phyloP scores from a whole-genome alignment of 2,329 filamentous ascomycete genomes.

The Talaromyces sp. region DNA sequence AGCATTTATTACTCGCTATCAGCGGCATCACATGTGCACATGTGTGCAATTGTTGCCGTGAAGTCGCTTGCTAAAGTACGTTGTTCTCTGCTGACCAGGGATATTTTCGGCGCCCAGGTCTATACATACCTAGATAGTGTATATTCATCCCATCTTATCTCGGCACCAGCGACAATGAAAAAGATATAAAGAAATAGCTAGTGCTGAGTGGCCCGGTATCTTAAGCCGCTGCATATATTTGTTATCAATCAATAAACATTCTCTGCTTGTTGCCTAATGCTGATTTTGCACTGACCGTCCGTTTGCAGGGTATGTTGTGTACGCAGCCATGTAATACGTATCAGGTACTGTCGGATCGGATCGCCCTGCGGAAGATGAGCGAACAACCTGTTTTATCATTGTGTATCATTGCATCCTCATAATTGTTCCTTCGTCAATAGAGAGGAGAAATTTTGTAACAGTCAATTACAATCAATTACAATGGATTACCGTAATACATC shows the following conservation, averaged over 20 bases:
- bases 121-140: not conserved
- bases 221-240: not conserved
- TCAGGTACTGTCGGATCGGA: constrained; percentile 5
- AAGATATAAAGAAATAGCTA: not conserved
- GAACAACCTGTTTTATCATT: not conserved
- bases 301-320: constrained; percentile 7
- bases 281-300: constrained; percentile 3
- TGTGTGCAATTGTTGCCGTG: not conserved
- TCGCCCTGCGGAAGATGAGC: not conserved
- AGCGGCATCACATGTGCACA: not conserved
- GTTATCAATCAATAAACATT: not conserved
- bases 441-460: not conserved
- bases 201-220: too few species aligned
- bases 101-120: not conserved
- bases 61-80: not conserved
- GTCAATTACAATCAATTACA: not conserved
- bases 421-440: not conserved
- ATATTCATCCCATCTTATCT: not conserved
- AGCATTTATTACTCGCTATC: not conserved
- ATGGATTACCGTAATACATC: not conserved
- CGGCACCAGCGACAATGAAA: constrained; percentile 1
- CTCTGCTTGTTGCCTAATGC: not conserved
- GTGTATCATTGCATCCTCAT: not conserved
- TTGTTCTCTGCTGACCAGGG: not conserved
- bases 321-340: not conserved